Base-by-base conservation (phyloP, 1,139 yeast genomes). In the Dujonia santamariae region DNA sequence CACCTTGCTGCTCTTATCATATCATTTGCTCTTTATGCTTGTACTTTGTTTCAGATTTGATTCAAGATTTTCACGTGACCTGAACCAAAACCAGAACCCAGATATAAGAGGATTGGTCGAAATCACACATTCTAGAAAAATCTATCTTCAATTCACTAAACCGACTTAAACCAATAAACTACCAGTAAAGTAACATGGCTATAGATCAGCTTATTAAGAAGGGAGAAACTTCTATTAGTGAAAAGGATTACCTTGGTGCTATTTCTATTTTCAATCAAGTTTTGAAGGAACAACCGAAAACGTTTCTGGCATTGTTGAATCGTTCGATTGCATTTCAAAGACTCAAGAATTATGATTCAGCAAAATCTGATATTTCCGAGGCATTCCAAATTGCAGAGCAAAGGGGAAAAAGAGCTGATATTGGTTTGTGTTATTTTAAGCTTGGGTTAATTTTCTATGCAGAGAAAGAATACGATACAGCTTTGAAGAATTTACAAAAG, bases 401-500 rank as follows among this genome's bases (percentile, higher is more conserved):
- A 4, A 57, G 75, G 30, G 81, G 80, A 0, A 73, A 67, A 36
- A 60, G 80, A 39, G 60, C 62, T 3, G 72, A 71, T n/a, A 63
- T 81, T 26, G 84, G 78, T 0, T 61, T 68, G 20, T 77, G 82
- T 18, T 74, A 81, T 46, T 77, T 79, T 50, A 67, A 85, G 27
- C 61, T 80, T 36, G 85, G 78, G 7, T 56, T 79, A 38, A 59
- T 73, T 16, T 61, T 61, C 40, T 77, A 67, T 48, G 61, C 65
- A 30, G 63, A 71, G 40, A 77, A 75, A 43, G 59, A 72, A 11
- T 65, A 58, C 39, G 55, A 54, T 8, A 56, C 63, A 35, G 82
- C 95, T 0, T 57, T 66, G 22, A 55, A 50, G 25, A 72, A 74
- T 40, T 61, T 86, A 34, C 54, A 54, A 7, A 58, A 63, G 40